A percentile compares a stretch with the other conserved stretches of the same genome.
Conservation (phyloP, 306 rosid species). For the Cucumis melo region DNA sequence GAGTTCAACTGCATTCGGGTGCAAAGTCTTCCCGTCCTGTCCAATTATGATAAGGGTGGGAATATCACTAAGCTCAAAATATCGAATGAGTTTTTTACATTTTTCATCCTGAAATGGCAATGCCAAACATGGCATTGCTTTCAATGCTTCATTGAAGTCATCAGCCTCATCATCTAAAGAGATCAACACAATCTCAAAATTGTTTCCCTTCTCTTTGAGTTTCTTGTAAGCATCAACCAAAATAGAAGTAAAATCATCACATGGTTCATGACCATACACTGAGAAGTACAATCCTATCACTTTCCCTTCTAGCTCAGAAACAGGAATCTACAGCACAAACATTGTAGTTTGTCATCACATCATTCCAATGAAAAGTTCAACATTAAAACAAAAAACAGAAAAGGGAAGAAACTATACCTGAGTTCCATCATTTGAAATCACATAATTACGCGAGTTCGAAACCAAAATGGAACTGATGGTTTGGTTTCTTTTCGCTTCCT, state of each 20-base stretch:
- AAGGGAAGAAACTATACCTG: slow-evolving; percentile 15
- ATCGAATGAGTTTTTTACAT: slow-evolving; percentile 20
- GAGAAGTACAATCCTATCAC: slow-evolving; percentile 49
- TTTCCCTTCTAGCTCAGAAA: slow-evolving; percentile 64
- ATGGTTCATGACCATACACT: slow-evolving; percentile 1
- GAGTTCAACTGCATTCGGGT: slow-evolving; percentile 34
- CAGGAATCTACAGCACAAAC: slow-evolving; percentile 18
- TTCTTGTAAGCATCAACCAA: slow-evolving; percentile 42
- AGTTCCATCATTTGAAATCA: slow-evolving; percentile 40
- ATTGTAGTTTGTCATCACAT: background rate
- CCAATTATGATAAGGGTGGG: slow-evolving; percentile 60
- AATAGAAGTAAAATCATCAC: slow-evolving; percentile 24
- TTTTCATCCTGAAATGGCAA: slow-evolving; percentile 47
- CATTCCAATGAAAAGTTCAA: background rate
- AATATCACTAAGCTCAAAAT: slow-evolving; percentile 39
- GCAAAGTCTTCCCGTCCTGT: slow-evolving; percentile 50
- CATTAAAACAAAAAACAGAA: background rate
- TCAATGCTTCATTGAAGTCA: slow-evolving; percentile 21
- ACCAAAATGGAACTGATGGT: slow-evolving; percentile 37
- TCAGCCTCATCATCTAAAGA: slow-evolving; percentile 40
- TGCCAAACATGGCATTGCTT: slow-evolving; percentile 45
- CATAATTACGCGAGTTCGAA: slow-evolving; percentile 33
- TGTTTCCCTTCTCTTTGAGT: slow-evolving; percentile 39
- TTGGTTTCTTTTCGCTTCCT: slow-evolving; percentile 37
- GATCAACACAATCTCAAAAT: slow-evolving; percentile 49